phyloP scores from a whole-genome alignment of 257 asterid species.

The Gentiana macrophylla region DNA sequence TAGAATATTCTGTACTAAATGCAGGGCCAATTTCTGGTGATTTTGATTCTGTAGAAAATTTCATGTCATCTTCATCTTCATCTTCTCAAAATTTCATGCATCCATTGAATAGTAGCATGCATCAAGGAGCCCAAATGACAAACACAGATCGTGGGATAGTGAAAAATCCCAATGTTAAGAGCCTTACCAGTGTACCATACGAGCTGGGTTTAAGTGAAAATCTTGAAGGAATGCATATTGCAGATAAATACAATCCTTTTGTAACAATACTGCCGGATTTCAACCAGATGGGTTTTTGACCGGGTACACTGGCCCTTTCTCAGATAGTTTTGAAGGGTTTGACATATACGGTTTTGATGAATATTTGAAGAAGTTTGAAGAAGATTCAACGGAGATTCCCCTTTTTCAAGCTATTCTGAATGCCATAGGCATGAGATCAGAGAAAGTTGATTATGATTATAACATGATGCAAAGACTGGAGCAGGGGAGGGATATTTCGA shows the following conservation, averaged over 20 bases:
- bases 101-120: conserved; percentile 9
- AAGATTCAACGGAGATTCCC: conserved; percentile 12
- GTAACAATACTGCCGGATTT: neutral
- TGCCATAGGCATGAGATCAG: neutral
- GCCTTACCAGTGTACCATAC: conserved; percentile 8
- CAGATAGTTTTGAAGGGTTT: conserved; percentile 12
- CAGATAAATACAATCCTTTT: conserved; percentile 11
- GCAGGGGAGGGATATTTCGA: conserved; percentile 6
- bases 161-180: conserved; percentile 6
- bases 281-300: conserved; percentile 11
- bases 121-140: conserved; percentile 3
- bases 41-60: conserved; percentile 10
- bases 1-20: conserved; percentile 4
- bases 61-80: conserved; percentile 5
- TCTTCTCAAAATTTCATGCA: neutral
- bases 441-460: conserved; percentile 1
- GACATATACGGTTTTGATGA: conserved; percentile 1
- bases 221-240: conserved; percentile 18
- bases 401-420: conserved; percentile 1
- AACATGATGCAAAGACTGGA: conserved; percentile 5
- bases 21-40: conserved; percentile 15
- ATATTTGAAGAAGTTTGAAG: conserved; percentile 1
- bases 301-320: conserved; percentile 10
- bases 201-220: conserved; percentile 19
- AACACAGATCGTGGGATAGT: conserved; percentile 9